These are phyloP conservation scores for Phaeosphaeria sp. DNA, from an alignment of 2,329 filamentous ascomycete species.

Conservation along the genomic window DNA sequence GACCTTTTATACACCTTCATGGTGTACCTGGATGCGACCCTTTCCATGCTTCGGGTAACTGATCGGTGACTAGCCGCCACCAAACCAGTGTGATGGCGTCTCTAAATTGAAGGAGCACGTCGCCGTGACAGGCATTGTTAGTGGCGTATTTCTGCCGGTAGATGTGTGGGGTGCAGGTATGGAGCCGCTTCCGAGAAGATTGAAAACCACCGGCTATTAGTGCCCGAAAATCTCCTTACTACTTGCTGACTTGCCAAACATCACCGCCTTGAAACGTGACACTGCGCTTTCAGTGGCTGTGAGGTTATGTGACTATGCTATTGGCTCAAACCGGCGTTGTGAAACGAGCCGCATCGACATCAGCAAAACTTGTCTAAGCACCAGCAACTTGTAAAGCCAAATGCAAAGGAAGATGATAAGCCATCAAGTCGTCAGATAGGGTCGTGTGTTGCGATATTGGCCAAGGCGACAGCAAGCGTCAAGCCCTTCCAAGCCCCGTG, in stretches of 20 bases:
- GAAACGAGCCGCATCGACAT: slow-evolving; percentile 1
- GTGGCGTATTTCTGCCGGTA: slow-evolving; percentile 31
- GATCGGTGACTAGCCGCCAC: slow-evolving; percentile 5
- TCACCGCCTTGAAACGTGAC: slow-evolving; percentile 7
- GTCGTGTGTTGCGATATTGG: slow-evolving; percentile 7
- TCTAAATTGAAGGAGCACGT: slow-evolving; percentile 13
- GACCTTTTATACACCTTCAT: slow-evolving; percentile 24
- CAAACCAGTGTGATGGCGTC: slow-evolving; percentile 19
- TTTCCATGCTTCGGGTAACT: slow-evolving; percentile 4
- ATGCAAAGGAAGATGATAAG: neutral
- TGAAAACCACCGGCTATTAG: slow-evolving; percentile 36
- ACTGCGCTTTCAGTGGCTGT: slow-evolving; percentile 1
- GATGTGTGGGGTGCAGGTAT: slow-evolving; percentile 33
- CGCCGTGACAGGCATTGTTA: slow-evolving; percentile 9
- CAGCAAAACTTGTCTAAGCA: neutral
- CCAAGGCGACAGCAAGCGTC: slow-evolving; percentile 6
- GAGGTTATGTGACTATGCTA: slow-evolving; percentile 1
- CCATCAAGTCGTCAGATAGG: neutral
- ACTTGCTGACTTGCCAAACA: neutral
- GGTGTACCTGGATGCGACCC: slow-evolving; percentile 7
- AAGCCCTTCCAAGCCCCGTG: slow-evolving; percentile 23
- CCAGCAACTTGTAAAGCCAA: neutral
- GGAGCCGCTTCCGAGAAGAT: slow-evolving; percentile 12
- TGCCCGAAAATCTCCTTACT: slow-evolving; percentile 6
- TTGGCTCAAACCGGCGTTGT: slow-evolving; percentile 3